phyloP scores from a whole-genome alignment of 768 basidiomycete species.

The Lenzites betulinus region DNA sequence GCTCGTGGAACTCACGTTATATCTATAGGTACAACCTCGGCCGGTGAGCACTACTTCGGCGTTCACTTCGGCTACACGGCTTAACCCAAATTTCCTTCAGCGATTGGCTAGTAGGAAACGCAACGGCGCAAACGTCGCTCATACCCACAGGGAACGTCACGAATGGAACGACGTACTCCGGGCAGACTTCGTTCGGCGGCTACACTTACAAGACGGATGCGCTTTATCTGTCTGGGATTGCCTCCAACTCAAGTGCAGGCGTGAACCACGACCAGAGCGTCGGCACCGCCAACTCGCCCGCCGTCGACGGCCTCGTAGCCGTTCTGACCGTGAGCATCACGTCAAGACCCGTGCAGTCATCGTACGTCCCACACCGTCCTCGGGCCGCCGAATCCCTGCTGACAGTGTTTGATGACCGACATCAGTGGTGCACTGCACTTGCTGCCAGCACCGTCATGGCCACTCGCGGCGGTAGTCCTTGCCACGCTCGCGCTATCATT shows the following conservation, averaged over 20 bases:
- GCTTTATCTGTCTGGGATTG: conserved; percentile 65
- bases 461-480: background rate
- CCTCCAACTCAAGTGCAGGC: conserved; percentile 67
- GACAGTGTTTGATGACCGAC: background rate
- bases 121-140: conserved; percentile 50
- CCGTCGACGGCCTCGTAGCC: conserved; percentile 83
- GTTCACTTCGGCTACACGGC: background rate
- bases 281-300: conserved; percentile 49
- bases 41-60: conserved; percentile 43
- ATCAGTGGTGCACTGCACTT: conserved; percentile 1
- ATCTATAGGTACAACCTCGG: conserved; percentile 69
- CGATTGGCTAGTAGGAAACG: conserved; percentile 86
- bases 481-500: conserved; percentile 17
- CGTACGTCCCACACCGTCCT: conserved; percentile 22
- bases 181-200: conserved; percentile 59
- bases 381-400: background rate
- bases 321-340: conserved; percentile 74
- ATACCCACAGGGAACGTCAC: conserved; percentile 51
- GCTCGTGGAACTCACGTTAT: conserved; percentile 4
- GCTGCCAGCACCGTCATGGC: background rate
- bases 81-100: conserved; percentile 35
- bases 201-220: conserved; percentile 77
- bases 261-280: conserved; percentile 71
- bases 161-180: conserved; percentile 62
- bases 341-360: conserved; percentile 30